phyloP scores from a whole-genome alignment of 2,329 filamentous ascomycete species.

The Lizonia empirigonia region DNA sequence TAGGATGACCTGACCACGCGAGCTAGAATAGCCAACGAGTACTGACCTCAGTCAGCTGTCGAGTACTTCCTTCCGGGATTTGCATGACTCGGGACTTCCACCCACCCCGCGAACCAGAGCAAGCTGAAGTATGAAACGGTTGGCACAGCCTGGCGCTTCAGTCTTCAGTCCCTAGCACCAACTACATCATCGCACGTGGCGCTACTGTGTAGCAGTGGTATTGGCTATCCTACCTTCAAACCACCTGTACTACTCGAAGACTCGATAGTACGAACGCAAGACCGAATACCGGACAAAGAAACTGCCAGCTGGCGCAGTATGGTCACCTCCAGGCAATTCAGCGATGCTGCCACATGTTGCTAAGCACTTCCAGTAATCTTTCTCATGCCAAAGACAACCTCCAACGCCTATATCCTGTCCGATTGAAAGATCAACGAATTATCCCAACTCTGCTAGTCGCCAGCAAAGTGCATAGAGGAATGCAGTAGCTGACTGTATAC shows the following conservation, averaged over 20 bases:
- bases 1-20: neutral
- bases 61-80: no score
- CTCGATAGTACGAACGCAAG: neutral
- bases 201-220: constrained; percentile 2
- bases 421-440: no score
- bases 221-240: constrained; percentile 1
- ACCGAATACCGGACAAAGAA: no score
- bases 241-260: neutral
- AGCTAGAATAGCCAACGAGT: neutral
- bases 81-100: neutral
- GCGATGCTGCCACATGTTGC: no score
- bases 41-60: no score
- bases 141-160: neutral
- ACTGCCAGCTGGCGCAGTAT: no score
- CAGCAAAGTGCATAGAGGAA: neutral
- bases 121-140: neutral
- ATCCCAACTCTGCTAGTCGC: no score
- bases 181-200: constrained; percentile 19
- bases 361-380: no score
- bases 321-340: no score
- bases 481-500: neutral
- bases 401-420: no score
- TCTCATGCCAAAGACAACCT: no score
- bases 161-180: neutral
- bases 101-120: neutral